phyloP scores from a whole-genome alignment of 2,329 filamentous ascomycete genomes.

The Aspergillus viridinutans region DNA sequence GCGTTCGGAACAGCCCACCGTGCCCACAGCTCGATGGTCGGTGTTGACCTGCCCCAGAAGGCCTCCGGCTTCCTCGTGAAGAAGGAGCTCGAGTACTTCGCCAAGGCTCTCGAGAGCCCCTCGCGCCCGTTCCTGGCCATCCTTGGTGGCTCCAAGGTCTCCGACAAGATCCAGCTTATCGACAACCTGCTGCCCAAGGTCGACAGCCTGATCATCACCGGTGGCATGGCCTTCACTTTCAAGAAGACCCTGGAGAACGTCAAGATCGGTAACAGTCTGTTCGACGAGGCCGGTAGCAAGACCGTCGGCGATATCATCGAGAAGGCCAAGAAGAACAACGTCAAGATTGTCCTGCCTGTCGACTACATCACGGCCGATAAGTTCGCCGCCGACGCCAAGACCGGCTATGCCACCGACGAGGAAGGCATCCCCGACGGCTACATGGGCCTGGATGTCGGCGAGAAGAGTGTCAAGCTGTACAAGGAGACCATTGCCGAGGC shows the following conservation, averaged over 20 bases:
- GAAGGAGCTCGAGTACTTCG: slow-evolving; percentile 99
- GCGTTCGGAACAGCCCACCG: slow-evolving; percentile 98
- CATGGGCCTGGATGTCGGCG: slow-evolving; percentile 95
- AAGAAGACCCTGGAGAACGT: slow-evolving; percentile 96
- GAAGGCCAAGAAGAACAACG: slow-evolving; percentile 95
- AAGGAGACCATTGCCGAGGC: slow-evolving; percentile 79
- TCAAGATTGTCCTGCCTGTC: slow-evolving; percentile 89
- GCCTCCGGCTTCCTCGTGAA: slow-evolving; percentile 98
- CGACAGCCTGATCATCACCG: slow-evolving; percentile 92
- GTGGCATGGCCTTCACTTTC: slow-evolving; percentile 99
- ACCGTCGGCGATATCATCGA: slow-evolving; percentile 81
- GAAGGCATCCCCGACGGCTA: slow-evolving; percentile 92
- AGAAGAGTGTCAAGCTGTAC: slow-evolving; percentile 83
- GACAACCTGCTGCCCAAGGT: slow-evolving; percentile 99
- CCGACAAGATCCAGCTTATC: slow-evolving; percentile 99
- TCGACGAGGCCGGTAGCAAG: slow-evolving; percentile 90
- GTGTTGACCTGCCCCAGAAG: slow-evolving; percentile 91
- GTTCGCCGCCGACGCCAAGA: slow-evolving; percentile 79
- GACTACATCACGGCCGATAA: slow-evolving; percentile 97
- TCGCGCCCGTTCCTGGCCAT: slow-evolving; percentile 97
- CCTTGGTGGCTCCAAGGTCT: slow-evolving; percentile 95
- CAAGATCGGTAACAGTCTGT: slow-evolving; percentile 84
- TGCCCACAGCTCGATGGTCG: slow-evolving; percentile 99
- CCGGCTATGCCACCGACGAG: slow-evolving; percentile 75
- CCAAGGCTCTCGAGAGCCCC: slow-evolving; percentile 88